Base-by-base conservation (phyloP, 75 land plant genomes). In the Picea sitchensis region DNA sequence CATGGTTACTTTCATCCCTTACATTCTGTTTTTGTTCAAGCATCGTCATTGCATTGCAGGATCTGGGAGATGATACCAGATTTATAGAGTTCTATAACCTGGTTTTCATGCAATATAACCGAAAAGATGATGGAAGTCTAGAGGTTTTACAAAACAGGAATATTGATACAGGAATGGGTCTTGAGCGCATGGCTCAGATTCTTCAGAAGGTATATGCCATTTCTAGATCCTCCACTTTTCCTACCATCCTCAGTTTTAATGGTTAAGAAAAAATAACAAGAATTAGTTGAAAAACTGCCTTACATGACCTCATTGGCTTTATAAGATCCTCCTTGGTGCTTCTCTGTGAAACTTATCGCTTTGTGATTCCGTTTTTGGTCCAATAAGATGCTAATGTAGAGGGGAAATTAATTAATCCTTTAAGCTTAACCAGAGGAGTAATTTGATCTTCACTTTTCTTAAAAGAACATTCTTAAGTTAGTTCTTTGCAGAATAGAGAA, bases 81-180 rank as follows among this genome's bases (percentile, higher is more conserved):
- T 96, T 96, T 79, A 87, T 96, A 61, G 99, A 96, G 78, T 94
- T 96, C 74, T 94, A 96, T 78, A 96, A 96, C 80, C 79, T 96
- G 73, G 99, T 96, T 8, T 96, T 96, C 80, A 96, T 96, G 99
- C 97, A 94, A 86, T 96, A 92, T 76, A 96, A 96, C 75, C 91
- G 91, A 26, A 87, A 81, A 65, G 97, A 92, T 60, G 95, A 94
- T 91, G 97, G 99, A 77, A 84, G 84, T 17, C 87, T 96, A 76
- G 97, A 90, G 76, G 91, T 89, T 34, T 80, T 96, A 31, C 87
- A 92, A 77, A 91, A 92, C 76, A 92, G 87, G 83, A 94, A 94
- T 76, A 96, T 96, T 75, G 99, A 96, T 77, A 96, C 99, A 59
- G 99, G 99, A 74, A 86, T 96, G 81, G 99, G 99, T n/a, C 83